phyloP scores from a whole-genome alignment of 257 asterid genomes.

The Salvia splendens region DNA sequence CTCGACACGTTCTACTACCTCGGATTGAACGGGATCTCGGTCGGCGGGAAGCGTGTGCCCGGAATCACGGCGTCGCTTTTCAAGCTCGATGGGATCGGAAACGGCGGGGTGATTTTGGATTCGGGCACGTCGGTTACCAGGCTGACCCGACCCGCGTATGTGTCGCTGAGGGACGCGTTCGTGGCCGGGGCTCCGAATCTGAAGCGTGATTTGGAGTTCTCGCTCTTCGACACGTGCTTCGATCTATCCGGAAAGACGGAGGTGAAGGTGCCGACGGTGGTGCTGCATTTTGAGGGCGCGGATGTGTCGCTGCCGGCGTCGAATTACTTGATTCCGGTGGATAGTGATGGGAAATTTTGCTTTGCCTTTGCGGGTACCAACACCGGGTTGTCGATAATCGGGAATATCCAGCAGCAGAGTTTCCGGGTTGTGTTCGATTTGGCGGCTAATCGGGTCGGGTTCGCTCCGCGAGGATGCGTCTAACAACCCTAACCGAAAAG shows the following conservation, averaged over 20 bases:
- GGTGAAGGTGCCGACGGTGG: constrained; percentile 89
- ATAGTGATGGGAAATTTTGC: constrained; percentile 66
- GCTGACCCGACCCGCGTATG: constrained; percentile 71
- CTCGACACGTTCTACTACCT: constrained; percentile 82
- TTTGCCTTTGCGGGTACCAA: constrained; percentile 87
- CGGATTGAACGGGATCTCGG: constrained; percentile 67
- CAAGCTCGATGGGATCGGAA: constrained; percentile 57
- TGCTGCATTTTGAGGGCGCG: constrained; percentile 70
- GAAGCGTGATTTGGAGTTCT: constrained; percentile 51
- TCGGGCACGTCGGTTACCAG: constrained; percentile 92
- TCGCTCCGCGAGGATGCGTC: constrained; percentile 51
- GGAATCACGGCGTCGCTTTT: constrained; percentile 55
- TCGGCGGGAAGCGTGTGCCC: constrained; percentile 65
- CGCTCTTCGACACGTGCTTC: constrained; percentile 80
- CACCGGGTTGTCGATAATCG: constrained; percentile 65
- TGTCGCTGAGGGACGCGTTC: constrained; percentile 70
- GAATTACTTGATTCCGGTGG: constrained; percentile 88
- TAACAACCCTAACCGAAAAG: background rate
- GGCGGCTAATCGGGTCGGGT: constrained; percentile 61
- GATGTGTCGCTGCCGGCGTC: constrained; percentile 89
- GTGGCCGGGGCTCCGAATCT: constrained; percentile 50
- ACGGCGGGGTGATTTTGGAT: constrained; percentile 81
- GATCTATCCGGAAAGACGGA: constrained; percentile 77
- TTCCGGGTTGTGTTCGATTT: constrained; percentile 68
- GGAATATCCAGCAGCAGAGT: constrained; percentile 71